Percentiles rank a stretch among this genome's conserved stretches.
These are phyloP conservation scores for Abrus precatorius DNA, from an alignment of 306 rosid genomes.

Conservation along the genomic window DNA sequence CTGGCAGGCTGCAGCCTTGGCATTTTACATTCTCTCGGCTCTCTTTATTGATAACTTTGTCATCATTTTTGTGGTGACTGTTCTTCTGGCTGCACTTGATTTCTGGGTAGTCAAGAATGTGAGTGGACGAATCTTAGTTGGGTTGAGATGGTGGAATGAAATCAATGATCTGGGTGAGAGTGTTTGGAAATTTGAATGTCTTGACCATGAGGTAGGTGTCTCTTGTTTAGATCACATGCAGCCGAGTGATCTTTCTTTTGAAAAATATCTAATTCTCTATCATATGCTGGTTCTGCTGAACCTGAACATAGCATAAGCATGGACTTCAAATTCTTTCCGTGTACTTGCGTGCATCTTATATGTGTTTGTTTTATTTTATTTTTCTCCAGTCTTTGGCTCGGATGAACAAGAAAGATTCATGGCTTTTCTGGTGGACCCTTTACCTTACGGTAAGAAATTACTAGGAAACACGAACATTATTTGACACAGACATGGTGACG, in stretches of 20 bases:
- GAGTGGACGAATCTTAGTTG: conserved; percentile 96
- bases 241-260: conserved; percentile 22
- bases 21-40: conserved; percentile 93
- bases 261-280: neutral
- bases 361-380: conserved; percentile 8
- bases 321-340: conserved; percentile 25
- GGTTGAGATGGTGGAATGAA: conserved; percentile 99
- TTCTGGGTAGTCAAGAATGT: conserved; percentile 99
- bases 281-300: conserved; percentile 2
- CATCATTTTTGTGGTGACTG: conserved; percentile 98
- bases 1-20: conserved; percentile 90
- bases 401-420: conserved; percentile 97
- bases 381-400: conserved; percentile 78
- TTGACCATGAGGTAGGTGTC: conserved; percentile 87
- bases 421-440: conserved; percentile 99
- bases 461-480: no score
- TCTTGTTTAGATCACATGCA: conserved; percentile 5
- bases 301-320: conserved; percentile 20
- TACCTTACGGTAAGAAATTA: conserved; percentile 74
- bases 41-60: conserved; percentile 87
- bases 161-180: conserved; percentile 97
- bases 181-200: conserved; percentile 97
- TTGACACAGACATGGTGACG: no score
- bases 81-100: conserved; percentile 95
- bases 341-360: conserved; percentile 29